Base-by-base conservation (phyloP, 768 basidiomycete genomes). In the Chiua virens region DNA sequence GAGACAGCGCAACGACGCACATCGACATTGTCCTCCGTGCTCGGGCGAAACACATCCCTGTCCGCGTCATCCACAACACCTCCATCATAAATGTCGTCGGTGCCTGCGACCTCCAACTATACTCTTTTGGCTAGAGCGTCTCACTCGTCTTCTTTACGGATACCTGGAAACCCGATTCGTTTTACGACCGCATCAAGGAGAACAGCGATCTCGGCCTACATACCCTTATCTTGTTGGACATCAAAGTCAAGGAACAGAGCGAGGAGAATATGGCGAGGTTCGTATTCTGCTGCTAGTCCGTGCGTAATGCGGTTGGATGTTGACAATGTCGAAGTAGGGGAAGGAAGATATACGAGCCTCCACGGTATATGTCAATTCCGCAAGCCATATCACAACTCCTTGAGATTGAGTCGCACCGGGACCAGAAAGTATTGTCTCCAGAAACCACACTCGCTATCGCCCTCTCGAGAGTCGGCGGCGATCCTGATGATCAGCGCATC, bases 101-200 rank as follows among this genome's bases (percentile, higher is more conserved):
- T 21, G 91, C 90, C 2, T 92, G 87, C 53, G 97, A 97, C 8
- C 80, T 99, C 22, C 94, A 98, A 59, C 79, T 99, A 18, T 99
- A 99, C 77, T 91, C 90, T 70, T 99, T 97, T 66, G 97, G 97
- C 13, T 96, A 98, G 69, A 89, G 92, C 3, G 89, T 98, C 34
- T 95, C 92, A 21, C 82, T 99, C 41, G 92, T 94, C 5, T 98
- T 98, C 76, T 99, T 98, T 76, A 99, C 97, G 28, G 92, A 95
- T 14, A 88, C 84, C 1, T 99, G 97, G 97, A 87, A 86, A 59
- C 97, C 97, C 2, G 89, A 91, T 61, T 92, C 89, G 57, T 98
- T 95, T 74, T 95, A 98, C 67, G 93, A 92, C 55, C 82, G 92
- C 18, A 79, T 99, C 59, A 85, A 87, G 64, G 93, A 99, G 73